Evolutionary conservation across 148 eudicot species (phyloP).

Genomic region (Fagopyrum esculentum): DNA sequence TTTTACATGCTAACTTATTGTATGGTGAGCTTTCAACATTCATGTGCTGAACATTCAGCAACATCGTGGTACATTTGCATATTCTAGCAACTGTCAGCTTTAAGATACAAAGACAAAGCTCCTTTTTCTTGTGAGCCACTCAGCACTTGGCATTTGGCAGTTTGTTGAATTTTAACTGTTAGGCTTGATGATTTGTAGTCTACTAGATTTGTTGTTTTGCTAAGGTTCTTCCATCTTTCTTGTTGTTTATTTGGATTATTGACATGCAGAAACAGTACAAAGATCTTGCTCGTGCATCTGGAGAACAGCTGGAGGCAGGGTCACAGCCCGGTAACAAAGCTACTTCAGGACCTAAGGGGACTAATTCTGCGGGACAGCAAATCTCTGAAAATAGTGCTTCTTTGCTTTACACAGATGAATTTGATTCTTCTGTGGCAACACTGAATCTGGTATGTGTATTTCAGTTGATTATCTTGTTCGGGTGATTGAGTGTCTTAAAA

Average conservation of each 20-base stretch:
- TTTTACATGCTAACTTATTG: neutral
- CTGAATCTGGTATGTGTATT: slow-evolving; percentile 59
- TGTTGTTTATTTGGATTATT: slow-evolving; percentile 13
- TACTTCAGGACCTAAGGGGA: slow-evolving; percentile 37
- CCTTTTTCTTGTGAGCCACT: neutral
- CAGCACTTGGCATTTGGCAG: neutral
- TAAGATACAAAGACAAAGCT: neutral
- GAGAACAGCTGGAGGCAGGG: slow-evolving; percentile 46
- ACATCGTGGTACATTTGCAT: neutral
- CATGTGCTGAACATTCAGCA: neutral
- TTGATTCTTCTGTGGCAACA: slow-evolving; percentile 55
- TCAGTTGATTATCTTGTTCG: slow-evolving; percentile 5
- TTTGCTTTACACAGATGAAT: slow-evolving; percentile 37
- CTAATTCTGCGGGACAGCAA: slow-evolving; percentile 25
- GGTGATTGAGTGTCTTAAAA: neutral
- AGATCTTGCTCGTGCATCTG: slow-evolving; percentile 56
- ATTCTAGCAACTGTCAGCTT: neutral
- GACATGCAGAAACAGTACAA: slow-evolving; percentile 51
- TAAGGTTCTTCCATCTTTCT: neutral
- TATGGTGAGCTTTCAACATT: neutral
- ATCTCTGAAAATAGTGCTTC: slow-evolving; percentile 31
- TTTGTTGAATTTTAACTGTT: neutral
- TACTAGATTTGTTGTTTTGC: neutral
- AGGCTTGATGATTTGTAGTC: neutral
- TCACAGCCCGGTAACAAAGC: slow-evolving; percentile 40